Percentiles rank a stretch among this genome's conserved stretches.
These are phyloP conservation scores for Fonsecaea pedrosoi DNA, from an alignment of 2,329 filamentous ascomycete genomes.

Conservation along the genomic window DNA sequence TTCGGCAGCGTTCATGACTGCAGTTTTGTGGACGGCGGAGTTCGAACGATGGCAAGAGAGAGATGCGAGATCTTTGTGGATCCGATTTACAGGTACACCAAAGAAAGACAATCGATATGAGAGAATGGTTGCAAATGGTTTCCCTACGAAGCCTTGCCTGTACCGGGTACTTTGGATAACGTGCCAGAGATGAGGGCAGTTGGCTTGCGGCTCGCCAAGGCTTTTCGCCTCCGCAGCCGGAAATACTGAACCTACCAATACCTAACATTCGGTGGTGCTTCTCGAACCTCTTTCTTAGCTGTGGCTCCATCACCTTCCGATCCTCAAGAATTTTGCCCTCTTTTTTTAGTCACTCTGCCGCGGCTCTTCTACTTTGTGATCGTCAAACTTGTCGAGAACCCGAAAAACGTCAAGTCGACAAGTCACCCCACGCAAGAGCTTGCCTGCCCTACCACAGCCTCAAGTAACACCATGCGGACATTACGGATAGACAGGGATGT, in stretches of 20 bases:
- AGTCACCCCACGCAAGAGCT: not conserved
- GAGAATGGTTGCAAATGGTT: not conserved
- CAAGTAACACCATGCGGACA: not conserved
- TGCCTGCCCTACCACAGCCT: not conserved
- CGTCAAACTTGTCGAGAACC: not conserved
- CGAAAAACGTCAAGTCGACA: not conserved
- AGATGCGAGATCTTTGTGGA: not conserved
- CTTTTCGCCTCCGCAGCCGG: not conserved
- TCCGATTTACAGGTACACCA: not conserved
- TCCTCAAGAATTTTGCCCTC: not conserved
- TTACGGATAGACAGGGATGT: not conserved
- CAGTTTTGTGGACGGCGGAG: not conserved
- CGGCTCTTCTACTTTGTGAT: not conserved
- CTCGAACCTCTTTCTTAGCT: not conserved
- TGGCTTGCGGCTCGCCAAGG: not conserved
- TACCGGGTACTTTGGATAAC: not conserved
- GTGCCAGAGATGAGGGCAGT: not conserved
- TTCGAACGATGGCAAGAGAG: not conserved
- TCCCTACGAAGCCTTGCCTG: not conserved
- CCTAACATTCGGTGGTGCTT: not conserved
- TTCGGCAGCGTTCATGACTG: conserved; percentile 40
- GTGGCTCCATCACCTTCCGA: not conserved
- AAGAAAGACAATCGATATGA: not conserved
- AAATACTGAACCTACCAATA: not conserved
- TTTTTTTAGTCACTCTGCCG: not conserved